These are phyloP conservation scores for Lodderomyces theae DNA, from an alignment of 1,139 yeast genomes.

Conservation along the genomic window DNA sequence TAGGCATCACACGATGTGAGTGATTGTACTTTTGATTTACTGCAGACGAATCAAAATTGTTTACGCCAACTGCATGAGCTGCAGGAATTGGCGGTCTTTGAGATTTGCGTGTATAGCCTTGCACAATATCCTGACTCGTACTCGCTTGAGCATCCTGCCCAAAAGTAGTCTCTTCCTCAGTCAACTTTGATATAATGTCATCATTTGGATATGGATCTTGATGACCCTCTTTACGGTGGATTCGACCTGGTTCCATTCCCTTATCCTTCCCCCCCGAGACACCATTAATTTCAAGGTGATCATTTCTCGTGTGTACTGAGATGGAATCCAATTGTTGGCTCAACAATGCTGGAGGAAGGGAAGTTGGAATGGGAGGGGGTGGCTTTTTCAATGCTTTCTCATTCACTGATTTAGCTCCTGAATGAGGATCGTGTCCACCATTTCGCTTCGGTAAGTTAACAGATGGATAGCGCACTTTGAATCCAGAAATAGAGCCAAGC, in stretches of 20 bases:
- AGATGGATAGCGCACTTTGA: constrained; percentile 13
- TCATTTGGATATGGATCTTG: constrained; percentile 5
- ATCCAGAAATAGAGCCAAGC: constrained; percentile 7
- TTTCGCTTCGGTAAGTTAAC: constrained; percentile 4
- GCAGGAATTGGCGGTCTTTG: background rate
- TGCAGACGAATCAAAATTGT: background rate
- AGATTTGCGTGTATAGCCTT: background rate
- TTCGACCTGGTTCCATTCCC: background rate
- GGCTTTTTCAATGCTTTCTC: constrained; percentile 2
- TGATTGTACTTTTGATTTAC: background rate
- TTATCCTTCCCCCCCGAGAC: background rate
- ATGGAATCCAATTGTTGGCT: background rate
- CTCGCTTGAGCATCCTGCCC: background rate
- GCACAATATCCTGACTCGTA: background rate
- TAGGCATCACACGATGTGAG: background rate
- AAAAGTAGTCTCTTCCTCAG: background rate
- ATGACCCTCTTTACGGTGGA: background rate
- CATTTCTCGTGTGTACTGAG: background rate
- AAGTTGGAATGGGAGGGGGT: constrained; percentile 9
- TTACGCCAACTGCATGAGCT: background rate
- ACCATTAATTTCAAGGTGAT: background rate
- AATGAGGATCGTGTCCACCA: background rate
- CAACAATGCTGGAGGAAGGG: constrained; percentile 6
- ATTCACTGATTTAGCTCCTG: background rate
- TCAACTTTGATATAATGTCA: constrained; percentile 1